Evolutionary conservation across 768 basidiomycete species (phyloP), one percentile per base, ranked within the genome.

Genomic region (Trametes elegans): DNA sequence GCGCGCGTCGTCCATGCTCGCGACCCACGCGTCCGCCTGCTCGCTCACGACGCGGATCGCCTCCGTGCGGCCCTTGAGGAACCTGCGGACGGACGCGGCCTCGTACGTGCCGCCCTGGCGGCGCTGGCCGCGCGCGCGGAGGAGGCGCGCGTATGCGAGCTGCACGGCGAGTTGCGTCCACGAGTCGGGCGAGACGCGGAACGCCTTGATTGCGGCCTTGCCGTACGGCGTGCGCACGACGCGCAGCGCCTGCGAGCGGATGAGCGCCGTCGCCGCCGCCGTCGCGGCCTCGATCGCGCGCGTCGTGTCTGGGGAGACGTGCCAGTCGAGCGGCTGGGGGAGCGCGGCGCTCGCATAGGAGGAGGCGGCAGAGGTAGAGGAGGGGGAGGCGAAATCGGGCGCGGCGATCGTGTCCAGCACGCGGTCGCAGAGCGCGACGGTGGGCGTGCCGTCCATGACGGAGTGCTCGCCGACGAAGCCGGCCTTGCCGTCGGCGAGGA

Each of bases 161-260:
- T 98, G 95, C 45, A 95, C 78, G 65, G 93, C 74, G 81, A 97
- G 84, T 73, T 98, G 95, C 41, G 90, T 86, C 93, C 93, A 97
- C 24, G 89, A 89, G 66, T 98, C 95, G 3, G 95, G 95, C 36
- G 92, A 91, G n/a, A 89, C 84, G 29, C 88, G 85, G 62, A 90
- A 92, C 13, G 78, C 72, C 76, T 96, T 97, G 74, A 96, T 90
- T 16, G 82, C 80, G 39, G 80, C 80, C 71, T 94, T 96, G 29
- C 95, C 95, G 63, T 95, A 98, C 1, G 73, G 68, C 1, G 90
- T 92, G 35, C 80, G 74, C 55, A 80, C 69, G 70, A 84, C 84
- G 19, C 75, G 73, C 56, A 93, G 72, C 51, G 76, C 75, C 63
- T 93, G 91, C 24, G 79, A 76, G 34, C 79, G 75, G 35, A 84